phyloP scores from a whole-genome alignment of 441 rosid genomes.

The Flueggea neowawraea region DNA sequence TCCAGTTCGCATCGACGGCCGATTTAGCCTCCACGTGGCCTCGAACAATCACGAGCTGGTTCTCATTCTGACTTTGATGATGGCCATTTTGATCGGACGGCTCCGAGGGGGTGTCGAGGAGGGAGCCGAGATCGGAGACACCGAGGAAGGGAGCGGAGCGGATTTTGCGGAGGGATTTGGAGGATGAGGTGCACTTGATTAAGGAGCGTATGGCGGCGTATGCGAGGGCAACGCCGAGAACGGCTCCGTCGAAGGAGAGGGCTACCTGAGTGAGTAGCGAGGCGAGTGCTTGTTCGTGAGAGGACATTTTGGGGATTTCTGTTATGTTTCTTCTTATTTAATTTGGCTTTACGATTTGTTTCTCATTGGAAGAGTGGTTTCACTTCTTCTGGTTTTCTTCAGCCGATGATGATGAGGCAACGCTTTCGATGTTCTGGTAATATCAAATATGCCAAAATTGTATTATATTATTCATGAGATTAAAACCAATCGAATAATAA shows the following conservation, averaged over 20 bases:
- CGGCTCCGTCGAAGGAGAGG: constrained; percentile 82
- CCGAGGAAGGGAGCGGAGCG: constrained; percentile 40
- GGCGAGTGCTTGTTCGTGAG: constrained; percentile 58
- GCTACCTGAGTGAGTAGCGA: constrained; percentile 53
- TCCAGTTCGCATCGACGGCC: constrained; percentile 44
- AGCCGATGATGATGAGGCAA: too few species aligned
- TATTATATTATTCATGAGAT: too few species aligned
- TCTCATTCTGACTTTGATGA: not conserved
- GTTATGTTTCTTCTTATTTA: too few species aligned
- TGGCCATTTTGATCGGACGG: constrained; percentile 23
- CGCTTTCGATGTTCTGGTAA: too few species aligned
- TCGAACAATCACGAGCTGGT: constrained; percentile 46
- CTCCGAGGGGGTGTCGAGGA: constrained; percentile 30
- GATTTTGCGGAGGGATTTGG: constrained; percentile 56
- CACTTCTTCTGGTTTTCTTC: too few species aligned
- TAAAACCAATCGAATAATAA: too few species aligned
- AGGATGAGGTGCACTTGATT: constrained; percentile 33
- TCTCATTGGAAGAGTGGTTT: too few species aligned
- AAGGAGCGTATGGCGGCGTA: constrained; percentile 55
- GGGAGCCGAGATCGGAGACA: constrained; percentile 63
- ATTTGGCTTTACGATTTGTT: too few species aligned
- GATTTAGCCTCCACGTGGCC: constrained; percentile 61
- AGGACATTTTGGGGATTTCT: constrained; percentile 36
- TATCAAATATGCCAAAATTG: too few species aligned
- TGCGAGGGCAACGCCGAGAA: constrained; percentile 68